These are phyloP conservation scores for Phytophthora vignae DNA, from an alignment of 352 stramenopile genomes.

Conservation along the genomic window DNA sequence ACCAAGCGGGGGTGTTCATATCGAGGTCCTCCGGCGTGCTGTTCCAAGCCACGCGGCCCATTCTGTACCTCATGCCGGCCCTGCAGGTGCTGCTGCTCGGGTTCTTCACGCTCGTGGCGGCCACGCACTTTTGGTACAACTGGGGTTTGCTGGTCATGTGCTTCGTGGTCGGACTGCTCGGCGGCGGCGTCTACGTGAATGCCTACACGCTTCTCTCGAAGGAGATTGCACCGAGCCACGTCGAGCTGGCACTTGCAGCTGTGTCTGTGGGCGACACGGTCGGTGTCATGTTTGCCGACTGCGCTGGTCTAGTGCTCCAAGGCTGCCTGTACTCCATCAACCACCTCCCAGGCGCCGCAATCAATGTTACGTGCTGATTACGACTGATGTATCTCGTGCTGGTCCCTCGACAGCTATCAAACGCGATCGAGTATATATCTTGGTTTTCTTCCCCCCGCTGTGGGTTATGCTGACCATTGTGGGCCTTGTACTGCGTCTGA, in stretches of 20 bases:
- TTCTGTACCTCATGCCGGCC: slow-evolving; percentile 91
- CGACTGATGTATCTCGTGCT: too few species aligned
- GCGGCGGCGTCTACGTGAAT: slow-evolving; percentile 92
- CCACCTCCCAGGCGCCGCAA: slow-evolving; percentile 63
- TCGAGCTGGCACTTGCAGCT: slow-evolving; percentile 89
- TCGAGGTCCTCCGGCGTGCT: slow-evolving; percentile 90
- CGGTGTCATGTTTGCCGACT: slow-evolving; percentile 92
- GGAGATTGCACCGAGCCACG: slow-evolving; percentile 71
- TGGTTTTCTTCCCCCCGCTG: too few species aligned
- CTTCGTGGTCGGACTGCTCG: slow-evolving; percentile 90
- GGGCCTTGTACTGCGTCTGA: too few species aligned
- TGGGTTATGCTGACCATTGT: too few species aligned
- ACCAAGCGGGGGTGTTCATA: slow-evolving; percentile 94
- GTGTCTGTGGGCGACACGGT: slow-evolving; percentile 92
- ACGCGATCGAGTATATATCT: too few species aligned
- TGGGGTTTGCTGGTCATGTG: slow-evolving; percentile 82
- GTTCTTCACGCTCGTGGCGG: slow-evolving; percentile 89
- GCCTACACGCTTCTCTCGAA: slow-evolving; percentile 90
- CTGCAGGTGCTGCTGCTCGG: slow-evolving; percentile 88
- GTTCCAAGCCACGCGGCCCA: slow-evolving; percentile 67
- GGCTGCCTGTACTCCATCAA: slow-evolving; percentile 93
- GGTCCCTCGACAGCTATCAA: too few species aligned
- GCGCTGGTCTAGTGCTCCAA: slow-evolving; percentile 90
- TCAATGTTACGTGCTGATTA: slow-evolving; percentile 62
- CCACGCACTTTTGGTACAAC: slow-evolving; percentile 89